A percentile compares a stretch with the other conserved stretches of the same genome.
phyloP scores from a whole-genome alignment of 1,139 yeast species.

The Magnusiomyces suaveolens region DNA sequence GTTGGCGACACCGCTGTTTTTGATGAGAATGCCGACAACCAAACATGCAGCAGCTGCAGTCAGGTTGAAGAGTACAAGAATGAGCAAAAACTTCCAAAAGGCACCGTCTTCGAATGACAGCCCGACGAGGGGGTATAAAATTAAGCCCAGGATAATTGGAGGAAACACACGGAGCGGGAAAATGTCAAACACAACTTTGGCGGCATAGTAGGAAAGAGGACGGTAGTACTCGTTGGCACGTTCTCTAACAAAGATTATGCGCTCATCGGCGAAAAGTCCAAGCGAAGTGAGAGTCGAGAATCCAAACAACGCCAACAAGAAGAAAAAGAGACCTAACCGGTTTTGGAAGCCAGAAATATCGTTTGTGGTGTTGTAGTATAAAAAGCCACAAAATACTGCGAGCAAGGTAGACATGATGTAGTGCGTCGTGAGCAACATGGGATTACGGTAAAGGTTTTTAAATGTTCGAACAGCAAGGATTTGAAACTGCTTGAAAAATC shows the following conservation, averaged over 20 bases:
- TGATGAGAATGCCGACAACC: constrained; percentile 73
- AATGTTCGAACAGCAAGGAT: constrained; percentile 79
- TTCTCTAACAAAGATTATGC: constrained; percentile 82
- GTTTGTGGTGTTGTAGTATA: constrained; percentile 71
- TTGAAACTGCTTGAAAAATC: constrained; percentile 50
- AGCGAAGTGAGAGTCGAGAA: constrained; percentile 87
- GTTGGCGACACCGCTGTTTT: constrained; percentile 91
- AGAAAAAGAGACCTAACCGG: constrained; percentile 85
- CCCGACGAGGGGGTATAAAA: constrained; percentile 88
- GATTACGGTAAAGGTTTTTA: constrained; percentile 85
- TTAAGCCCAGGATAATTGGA: constrained; percentile 70
- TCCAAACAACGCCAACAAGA: constrained; percentile 81
- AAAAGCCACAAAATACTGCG: constrained; percentile 75
- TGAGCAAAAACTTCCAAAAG: constrained; percentile 60
- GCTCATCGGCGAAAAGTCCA: constrained; percentile 77
- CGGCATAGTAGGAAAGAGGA: constrained; percentile 72
- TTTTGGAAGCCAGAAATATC: constrained; percentile 96
- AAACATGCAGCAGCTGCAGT: constrained; percentile 79
- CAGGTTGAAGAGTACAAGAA: constrained; percentile 71
- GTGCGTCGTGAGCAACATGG: constrained; percentile 72
- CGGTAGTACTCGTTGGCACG: constrained; percentile 89
- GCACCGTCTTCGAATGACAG: constrained; percentile 68
- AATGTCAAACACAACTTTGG: constrained; percentile 82
- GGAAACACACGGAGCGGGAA: constrained; percentile 85
- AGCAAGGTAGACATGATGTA: constrained; percentile 65